These are phyloP conservation scores for Colletotrichum musicola DNA, from an alignment of 2,329 filamentous ascomycete species.

Conservation along the genomic window DNA sequence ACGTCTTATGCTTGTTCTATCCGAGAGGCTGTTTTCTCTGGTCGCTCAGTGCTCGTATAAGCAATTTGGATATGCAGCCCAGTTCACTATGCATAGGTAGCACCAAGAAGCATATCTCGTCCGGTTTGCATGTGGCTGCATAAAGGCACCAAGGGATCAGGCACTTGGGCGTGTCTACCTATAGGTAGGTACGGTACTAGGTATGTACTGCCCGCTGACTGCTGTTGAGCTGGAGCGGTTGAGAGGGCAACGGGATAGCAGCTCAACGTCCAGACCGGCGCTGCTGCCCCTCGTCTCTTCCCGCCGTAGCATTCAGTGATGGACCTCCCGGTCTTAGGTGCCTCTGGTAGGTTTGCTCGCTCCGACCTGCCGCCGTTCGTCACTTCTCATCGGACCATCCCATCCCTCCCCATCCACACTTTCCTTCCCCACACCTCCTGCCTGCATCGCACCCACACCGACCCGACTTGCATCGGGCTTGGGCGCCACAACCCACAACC, in stretches of 20 bases:
- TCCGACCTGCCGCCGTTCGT: background rate
- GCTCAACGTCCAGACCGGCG: background rate
- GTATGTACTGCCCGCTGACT: background rate
- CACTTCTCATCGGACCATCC: constrained; percentile 16
- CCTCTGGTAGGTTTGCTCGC: background rate
- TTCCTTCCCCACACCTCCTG: constrained; percentile 12
- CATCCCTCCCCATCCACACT: constrained; percentile 4
- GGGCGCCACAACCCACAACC: constrained; percentile 16
- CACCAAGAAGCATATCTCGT: constrained; percentile 9
- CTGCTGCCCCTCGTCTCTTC: background rate
- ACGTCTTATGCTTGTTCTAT: constrained; percentile 17
- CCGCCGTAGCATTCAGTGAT: background rate
- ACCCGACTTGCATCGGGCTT: constrained; percentile 8
- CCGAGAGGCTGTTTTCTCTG: constrained; percentile 2
- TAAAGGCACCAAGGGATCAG: constrained; percentile 11
- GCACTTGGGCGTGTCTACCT: background rate
- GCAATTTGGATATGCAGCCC: constrained; percentile 23
- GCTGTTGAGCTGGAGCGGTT: background rate
- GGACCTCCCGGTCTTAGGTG: background rate
- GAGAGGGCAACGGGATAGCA: constrained; percentile 11
- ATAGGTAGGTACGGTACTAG: background rate
- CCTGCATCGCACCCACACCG: constrained; percentile 9
- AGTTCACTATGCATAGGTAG: background rate
- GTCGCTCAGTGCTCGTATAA: constrained; percentile 19
- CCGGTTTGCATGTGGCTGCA: constrained; percentile 27